A percentile compares a stretch with the other conserved stretches of the same genome.
These are phyloP conservation scores for Calocera viscosa DNA, from an alignment of 768 basidiomycete species.

Conservation along the genomic window DNA sequence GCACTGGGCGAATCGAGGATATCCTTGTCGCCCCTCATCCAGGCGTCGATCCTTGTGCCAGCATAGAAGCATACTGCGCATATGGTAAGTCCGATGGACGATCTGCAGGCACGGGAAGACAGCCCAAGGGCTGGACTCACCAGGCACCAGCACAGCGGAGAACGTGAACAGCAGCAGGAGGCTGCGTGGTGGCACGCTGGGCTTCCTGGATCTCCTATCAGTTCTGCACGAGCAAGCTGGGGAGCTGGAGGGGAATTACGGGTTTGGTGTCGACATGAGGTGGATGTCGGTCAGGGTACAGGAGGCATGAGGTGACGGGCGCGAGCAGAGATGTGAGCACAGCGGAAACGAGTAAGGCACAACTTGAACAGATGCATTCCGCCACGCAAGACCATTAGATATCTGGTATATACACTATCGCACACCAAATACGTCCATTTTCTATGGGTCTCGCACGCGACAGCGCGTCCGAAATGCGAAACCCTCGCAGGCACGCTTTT, in stretches of 20 bases:
- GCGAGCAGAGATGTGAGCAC: neutral
- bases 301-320: neutral
- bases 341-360: neutral
- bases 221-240: neutral
- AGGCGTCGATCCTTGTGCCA: neutral
- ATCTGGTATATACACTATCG: neutral
- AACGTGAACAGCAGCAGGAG: neutral
- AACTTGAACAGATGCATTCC: neutral
- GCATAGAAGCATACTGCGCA: neutral
- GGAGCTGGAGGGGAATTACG: neutral
- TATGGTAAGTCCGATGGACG: neutral
- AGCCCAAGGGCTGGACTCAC: neutral
- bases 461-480: neutral
- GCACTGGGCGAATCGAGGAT: neutral
- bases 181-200: neutral
- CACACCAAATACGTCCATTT: slow-evolving; percentile 1
- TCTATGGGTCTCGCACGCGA: neutral
- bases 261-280: neutral
- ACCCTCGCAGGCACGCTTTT: neutral
- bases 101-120: neutral
- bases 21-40: neutral
- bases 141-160: slow-evolving; percentile 1
- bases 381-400: neutral
- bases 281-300: neutral
- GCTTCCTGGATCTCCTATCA: slow-evolving; percentile 1